A percentile compares a stretch with the other conserved stretches of the same genome.
phyloP scores from a whole-genome alignment of 2,329 filamentous ascomycete species.

The Paraconiothyrium sp. region DNA sequence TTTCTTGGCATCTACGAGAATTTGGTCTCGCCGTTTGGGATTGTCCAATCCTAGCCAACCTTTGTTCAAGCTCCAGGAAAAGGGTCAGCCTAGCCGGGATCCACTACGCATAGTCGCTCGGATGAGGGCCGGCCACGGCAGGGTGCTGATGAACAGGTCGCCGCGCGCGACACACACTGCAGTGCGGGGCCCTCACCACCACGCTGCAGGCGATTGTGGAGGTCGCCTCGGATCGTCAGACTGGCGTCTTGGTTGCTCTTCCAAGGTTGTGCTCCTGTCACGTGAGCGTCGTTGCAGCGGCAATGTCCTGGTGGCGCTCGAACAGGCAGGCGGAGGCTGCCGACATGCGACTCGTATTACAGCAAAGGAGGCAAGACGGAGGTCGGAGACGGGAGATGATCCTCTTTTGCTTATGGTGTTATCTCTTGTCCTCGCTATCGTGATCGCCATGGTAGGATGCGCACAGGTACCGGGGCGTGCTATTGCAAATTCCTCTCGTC shows the following conservation, averaged over 20 bases:
- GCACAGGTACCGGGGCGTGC: slow-evolving; percentile 4
- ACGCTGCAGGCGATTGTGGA: not conserved
- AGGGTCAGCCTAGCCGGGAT: slow-evolving; percentile 10
- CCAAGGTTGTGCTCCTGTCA: not conserved
- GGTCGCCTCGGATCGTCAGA: not conserved
- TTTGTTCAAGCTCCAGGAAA: slow-evolving; percentile 11
- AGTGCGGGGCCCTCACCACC: slow-evolving; percentile 9
- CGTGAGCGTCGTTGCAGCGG: not conserved
- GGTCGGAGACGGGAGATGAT: slow-evolving; percentile 18
- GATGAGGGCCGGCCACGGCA: slow-evolving; percentile 7
- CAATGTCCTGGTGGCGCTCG: slow-evolving; percentile 11
- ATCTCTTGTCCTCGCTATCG: slow-evolving; percentile 16
- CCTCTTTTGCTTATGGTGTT: slow-evolving; percentile 17
- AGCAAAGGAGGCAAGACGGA: not conserved
- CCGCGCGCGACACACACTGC: slow-evolving; percentile 13
- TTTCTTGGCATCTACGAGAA: slow-evolving; percentile 24
- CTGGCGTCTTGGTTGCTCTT: slow-evolving; percentile 2
- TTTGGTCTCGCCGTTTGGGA: slow-evolving; percentile 32
- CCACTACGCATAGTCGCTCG: slow-evolving; percentile 18
- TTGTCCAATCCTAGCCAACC: slow-evolving; percentile 28
- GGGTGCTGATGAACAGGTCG: slow-evolving; percentile 18
- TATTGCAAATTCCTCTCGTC: slow-evolving; percentile 14
- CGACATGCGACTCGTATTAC: slow-evolving; percentile 20
- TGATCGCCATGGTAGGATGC: not conserved
- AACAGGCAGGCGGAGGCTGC: slow-evolving; percentile 23